A percentile compares a stretch with the other conserved stretches of the same genome.
phyloP scores from a whole-genome alignment of 164 flowering plant species.

The Taxillus chinensis region DNA sequence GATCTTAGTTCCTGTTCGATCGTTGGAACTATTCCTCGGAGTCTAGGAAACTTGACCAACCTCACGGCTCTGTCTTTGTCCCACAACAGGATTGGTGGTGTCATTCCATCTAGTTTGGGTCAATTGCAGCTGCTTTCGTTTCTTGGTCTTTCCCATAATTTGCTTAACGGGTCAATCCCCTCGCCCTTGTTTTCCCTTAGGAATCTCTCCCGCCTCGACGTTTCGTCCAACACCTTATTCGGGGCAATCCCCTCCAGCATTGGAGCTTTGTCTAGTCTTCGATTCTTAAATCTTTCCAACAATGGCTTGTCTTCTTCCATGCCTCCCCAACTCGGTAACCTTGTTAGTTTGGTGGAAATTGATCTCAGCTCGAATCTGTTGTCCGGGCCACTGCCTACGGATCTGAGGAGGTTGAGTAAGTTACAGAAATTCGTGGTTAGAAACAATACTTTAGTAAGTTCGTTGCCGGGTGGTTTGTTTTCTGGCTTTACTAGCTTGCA shows the following conservation, averaged over 20 bases:
- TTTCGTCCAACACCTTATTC: constrained; percentile 37
- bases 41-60: constrained; percentile 39
- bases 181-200: constrained; percentile 20
- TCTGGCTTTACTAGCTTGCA: constrained; percentile 21
- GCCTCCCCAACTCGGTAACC: constrained; percentile 31
- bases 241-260: constrained; percentile 36
- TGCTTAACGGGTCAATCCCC: constrained; percentile 44
- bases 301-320: constrained; percentile 23
- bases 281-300: constrained; percentile 26
- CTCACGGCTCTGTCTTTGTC: constrained; percentile 32
- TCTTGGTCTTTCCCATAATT: constrained; percentile 47
- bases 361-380: constrained; percentile 39
- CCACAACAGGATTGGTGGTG: constrained; percentile 37
- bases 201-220: constrained; percentile 34
- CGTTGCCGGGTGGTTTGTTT: constrained; percentile 24
- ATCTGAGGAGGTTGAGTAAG: constrained; percentile 28
- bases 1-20: constrained; percentile 43
- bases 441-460: constrained; percentile 21
- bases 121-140: constrained; percentile 31
- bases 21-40: constrained; percentile 29
- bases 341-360: constrained; percentile 25
- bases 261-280: constrained; percentile 23
- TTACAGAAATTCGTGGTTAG: constrained; percentile 26
- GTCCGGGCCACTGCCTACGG: constrained; percentile 28
- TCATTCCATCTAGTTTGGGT: constrained; percentile 42